phyloP scores from a whole-genome alignment of 345 rosid species.

The Cardiospermum halicacabum region DNA sequence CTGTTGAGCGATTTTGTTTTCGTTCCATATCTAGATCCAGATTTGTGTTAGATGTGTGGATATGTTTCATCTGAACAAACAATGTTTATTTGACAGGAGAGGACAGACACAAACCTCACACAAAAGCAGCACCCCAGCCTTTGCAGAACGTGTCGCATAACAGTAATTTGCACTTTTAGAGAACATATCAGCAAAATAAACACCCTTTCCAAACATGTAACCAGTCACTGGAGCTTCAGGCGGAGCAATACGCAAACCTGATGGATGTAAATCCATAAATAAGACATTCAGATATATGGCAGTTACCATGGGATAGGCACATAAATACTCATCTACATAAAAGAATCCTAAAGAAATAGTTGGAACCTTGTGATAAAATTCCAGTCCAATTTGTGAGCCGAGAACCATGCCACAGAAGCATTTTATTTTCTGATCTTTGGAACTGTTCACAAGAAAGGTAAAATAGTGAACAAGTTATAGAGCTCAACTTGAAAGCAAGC shows the following conservation, averaged over 20 bases:
- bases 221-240: conserved; percentile 93
- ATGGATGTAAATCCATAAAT: conserved; percentile 17
- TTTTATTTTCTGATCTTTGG: conserved; percentile 52
- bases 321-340: background rate
- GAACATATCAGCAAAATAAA: conserved; percentile 97
- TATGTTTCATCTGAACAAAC: background rate
- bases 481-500: background rate
- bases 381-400: conserved; percentile 97
- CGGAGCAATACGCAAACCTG: conserved; percentile 95
- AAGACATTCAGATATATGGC: conserved; percentile 16
- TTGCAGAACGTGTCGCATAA: conserved; percentile 39
- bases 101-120: conserved; percentile 57
- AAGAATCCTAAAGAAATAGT: background rate
- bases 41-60: background rate
- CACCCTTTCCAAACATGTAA: conserved; percentile 96
- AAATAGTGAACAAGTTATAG: background rate
- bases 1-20: background rate
- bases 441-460: conserved; percentile 42
- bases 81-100: background rate
- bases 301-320: conserved; percentile 1
- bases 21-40: background rate
- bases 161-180: conserved; percentile 95
- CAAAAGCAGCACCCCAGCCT: conserved; percentile 72
- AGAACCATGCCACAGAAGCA: conserved; percentile 96
- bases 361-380: conserved; percentile 84